Evolutionary conservation across 2,329 filamentous ascomycete species (phyloP).

Genomic region (Helminthosporium solani): DNA sequence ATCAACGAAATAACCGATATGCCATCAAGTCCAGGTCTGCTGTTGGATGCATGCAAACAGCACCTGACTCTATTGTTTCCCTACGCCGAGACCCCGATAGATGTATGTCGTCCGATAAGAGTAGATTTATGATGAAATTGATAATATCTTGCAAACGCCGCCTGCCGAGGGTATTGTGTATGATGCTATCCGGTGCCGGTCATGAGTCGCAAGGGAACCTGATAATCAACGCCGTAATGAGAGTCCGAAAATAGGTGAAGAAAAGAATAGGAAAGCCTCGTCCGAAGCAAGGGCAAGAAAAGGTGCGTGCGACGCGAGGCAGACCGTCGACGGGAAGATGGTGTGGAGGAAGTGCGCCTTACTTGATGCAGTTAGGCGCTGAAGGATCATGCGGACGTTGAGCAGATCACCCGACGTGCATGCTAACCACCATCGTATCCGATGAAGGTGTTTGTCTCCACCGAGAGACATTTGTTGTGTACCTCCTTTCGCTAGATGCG

Average conservation of each 20-base stretch:
- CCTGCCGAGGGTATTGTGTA: slow-evolving; percentile 37
- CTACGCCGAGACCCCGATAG: slow-evolving; percentile 17
- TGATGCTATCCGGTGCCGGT: slow-evolving; percentile 23
- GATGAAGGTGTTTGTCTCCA: slow-evolving; percentile 15
- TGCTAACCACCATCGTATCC: slow-evolving; percentile 25
- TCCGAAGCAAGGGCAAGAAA: slow-evolving; percentile 9
- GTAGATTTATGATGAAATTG: slow-evolving; percentile 10
- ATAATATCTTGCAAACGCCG: slow-evolving; percentile 27
- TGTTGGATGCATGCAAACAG: slow-evolving; percentile 9
- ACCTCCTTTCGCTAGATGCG: slow-evolving; percentile 28
- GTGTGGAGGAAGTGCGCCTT: slow-evolving; percentile 28
- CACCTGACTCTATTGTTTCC: slow-evolving; percentile 11
- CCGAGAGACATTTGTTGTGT: slow-evolving; percentile 5
- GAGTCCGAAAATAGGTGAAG: slow-evolving; percentile 7
- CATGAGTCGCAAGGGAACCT: slow-evolving; percentile 15
- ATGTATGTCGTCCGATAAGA: slow-evolving; percentile 12
- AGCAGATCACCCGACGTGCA: slow-evolving; percentile 36
- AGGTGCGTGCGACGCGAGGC: slow-evolving; percentile 23
- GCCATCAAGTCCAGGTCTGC: slow-evolving; percentile 8
- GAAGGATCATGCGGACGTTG: slow-evolving; percentile 32
- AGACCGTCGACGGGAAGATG: slow-evolving; percentile 21
- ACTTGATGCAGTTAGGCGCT: slow-evolving; percentile 24
- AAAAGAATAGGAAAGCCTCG: slow-evolving; percentile 5
- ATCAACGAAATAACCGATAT: slow-evolving; percentile 11
- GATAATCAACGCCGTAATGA: slow-evolving; percentile 19